Conservation (phyloP, 1,284 basidiomycete species). For the Moesziomyces sp. region DNA sequence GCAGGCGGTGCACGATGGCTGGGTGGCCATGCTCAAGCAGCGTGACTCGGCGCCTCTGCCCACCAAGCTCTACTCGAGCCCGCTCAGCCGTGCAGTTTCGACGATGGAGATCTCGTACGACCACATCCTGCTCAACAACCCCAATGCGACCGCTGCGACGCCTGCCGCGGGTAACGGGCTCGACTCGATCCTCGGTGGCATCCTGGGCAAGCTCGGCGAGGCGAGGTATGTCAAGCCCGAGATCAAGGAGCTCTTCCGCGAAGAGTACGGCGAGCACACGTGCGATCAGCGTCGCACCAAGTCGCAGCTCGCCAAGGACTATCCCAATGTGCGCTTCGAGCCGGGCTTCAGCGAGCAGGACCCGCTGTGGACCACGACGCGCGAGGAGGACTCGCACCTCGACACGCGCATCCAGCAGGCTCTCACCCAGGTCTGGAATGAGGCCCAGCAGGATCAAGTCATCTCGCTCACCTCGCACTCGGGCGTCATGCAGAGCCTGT, state of each 20-base stretch:
- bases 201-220: constrained; percentile 1
- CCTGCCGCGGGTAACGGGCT: neutral
- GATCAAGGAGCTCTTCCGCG: constrained; percentile 40
- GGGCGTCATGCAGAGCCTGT: constrained; percentile 51
- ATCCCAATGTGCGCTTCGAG: constrained; percentile 39
- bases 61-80: constrained; percentile 28
- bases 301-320: constrained; percentile 19
- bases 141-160: constrained; percentile 4
- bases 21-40: constrained; percentile 30
- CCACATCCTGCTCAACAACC: constrained; percentile 26
- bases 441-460: constrained; percentile 29
- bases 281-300: constrained; percentile 45
- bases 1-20: constrained; percentile 38
- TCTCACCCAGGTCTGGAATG: constrained; percentile 31
- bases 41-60: constrained; percentile 33
- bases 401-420: constrained; percentile 32
- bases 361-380: constrained; percentile 26
- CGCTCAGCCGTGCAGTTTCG: constrained; percentile 33
- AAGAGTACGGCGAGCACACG: constrained; percentile 51
- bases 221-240: neutral
- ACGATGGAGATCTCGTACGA: constrained; percentile 48
- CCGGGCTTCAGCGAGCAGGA: constrained; percentile 25
- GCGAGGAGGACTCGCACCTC: constrained; percentile 25
- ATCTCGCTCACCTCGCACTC: constrained; percentile 46
- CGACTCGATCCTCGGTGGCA: constrained; percentile 3